Conservation (phyloP, 257 asterid species). For the Ilex aquifolium region DNA sequence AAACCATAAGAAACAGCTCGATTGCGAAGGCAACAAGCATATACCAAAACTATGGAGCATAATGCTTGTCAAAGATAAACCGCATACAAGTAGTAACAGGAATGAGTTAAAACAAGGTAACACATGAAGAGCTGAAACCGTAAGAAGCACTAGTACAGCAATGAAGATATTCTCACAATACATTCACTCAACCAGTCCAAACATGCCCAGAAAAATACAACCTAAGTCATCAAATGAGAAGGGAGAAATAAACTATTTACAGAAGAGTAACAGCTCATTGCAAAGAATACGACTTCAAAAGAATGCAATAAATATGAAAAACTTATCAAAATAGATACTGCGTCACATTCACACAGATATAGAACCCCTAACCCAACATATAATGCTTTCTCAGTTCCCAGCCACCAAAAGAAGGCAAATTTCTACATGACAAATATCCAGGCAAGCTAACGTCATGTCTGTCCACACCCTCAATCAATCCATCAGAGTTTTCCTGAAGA, state of each 20-base stretch:
- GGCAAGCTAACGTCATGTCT: background rate
- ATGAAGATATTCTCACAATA: too few species aligned
- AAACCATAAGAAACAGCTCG: too few species aligned
- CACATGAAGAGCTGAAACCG: too few species aligned
- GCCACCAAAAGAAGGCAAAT: background rate
- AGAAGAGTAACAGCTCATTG: background rate
- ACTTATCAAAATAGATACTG: background rate
- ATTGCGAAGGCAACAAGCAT: too few species aligned
- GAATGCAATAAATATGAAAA: background rate
- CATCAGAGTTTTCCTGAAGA: background rate
- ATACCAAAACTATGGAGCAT: too few species aligned
- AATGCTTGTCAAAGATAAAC: too few species aligned
- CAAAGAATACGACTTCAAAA: background rate
- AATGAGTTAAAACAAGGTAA: too few species aligned
- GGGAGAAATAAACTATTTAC: background rate
- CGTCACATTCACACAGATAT: background rate
- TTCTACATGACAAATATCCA: background rate
- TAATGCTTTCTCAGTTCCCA: background rate
- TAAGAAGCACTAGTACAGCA: too few species aligned
- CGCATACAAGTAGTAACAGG: too few species aligned
- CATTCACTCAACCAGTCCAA: too few species aligned
- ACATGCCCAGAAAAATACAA: too few species aligned
- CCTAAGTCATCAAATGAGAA: too few species aligned
- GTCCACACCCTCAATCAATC: background rate
- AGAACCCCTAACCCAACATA: background rate